A percentile compares a stretch with the other conserved stretches of the same genome.
Conservation (phyloP, 257 asterid species). For the Echium plantagineum region DNA sequence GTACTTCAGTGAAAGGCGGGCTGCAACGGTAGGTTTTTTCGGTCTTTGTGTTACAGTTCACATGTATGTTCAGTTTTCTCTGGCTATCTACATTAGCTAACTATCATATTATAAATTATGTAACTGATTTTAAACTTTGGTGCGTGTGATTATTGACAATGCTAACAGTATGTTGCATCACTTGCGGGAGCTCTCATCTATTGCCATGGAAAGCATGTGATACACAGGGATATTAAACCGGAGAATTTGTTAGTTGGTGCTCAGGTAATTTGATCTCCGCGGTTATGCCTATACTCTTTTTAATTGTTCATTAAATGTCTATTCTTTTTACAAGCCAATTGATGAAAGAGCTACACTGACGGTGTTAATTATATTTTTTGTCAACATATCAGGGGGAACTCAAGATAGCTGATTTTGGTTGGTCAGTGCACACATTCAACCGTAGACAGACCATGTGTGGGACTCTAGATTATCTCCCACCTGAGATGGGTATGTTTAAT, state of each 20-base stretch:
- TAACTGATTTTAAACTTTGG: background rate
- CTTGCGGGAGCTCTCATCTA: background rate
- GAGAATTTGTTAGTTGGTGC: background rate
- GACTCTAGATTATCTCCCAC: slow-evolving; percentile 94
- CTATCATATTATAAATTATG: too few species aligned
- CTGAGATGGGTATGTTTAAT: slow-evolving; percentile 81
- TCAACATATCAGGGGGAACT: slow-evolving; percentile 63
- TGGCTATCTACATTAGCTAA: too few species aligned
- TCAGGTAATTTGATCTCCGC: background rate
- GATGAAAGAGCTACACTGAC: background rate
- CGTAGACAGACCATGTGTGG: slow-evolving; percentile 98
- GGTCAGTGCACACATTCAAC: slow-evolving; percentile 94
- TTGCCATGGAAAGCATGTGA: background rate
- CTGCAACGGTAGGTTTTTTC: slow-evolving; percentile 68
- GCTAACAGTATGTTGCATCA: background rate
- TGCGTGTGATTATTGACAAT: background rate
- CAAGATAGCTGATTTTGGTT: slow-evolving; percentile 93
- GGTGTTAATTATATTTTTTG: slow-evolving; percentile 1
- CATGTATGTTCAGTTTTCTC: background rate
- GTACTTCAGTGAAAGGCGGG: slow-evolving; percentile 78
- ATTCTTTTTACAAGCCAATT: slow-evolving; percentile 9
- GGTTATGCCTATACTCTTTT: background rate
- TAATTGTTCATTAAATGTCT: slow-evolving; percentile 25
- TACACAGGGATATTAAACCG: background rate
- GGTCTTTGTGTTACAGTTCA: background rate